Percentiles rank a stretch among this genome's conserved stretches.
phyloP scores from a whole-genome alignment of 164 flowering plant species.

The Euptelea pleiosperma region DNA sequence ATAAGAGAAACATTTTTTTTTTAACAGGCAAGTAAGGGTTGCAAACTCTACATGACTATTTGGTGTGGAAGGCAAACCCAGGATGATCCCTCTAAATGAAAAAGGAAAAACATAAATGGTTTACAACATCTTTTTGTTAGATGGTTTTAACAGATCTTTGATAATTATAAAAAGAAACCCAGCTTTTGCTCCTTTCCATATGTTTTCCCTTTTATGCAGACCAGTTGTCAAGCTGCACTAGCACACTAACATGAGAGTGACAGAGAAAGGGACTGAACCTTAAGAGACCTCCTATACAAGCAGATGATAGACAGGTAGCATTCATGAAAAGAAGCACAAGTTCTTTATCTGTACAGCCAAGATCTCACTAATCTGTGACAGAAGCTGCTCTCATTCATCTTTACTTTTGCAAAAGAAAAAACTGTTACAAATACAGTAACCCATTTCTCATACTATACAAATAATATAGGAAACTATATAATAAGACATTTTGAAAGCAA shows the following conservation, averaged over 20 bases:
- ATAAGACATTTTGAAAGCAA: background rate
- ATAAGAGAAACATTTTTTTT: no score
- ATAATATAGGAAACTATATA: background rate
- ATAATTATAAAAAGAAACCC: background rate
- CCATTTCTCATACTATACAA: conserved; percentile 2
- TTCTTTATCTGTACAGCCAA: conserved; percentile 14
- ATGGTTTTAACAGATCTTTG: background rate
- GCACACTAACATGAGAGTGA: background rate
- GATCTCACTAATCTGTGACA: background rate
- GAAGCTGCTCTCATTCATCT: conserved; percentile 12
- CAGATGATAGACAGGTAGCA: background rate
- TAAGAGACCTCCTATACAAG: conserved; percentile 6
- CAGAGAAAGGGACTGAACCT: conserved; percentile 18
- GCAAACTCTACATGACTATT: no score
- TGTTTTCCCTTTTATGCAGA: conserved; percentile 1
- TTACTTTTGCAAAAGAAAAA: conserved; percentile 14
- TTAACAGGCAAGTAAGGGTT: no score
- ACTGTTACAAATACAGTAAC: background rate
- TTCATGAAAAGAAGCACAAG: background rate
- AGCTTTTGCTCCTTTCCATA: conserved; percentile 1
- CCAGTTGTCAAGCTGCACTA: conserved; percentile 13
- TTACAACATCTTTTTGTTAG: no score
- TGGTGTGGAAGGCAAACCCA: no score
- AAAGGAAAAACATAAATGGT: no score
- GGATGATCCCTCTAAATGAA: background rate